Base-by-base conservation (phyloP, 768 basidiomycete genomes). In the Phylloporus scabripes region DNA sequence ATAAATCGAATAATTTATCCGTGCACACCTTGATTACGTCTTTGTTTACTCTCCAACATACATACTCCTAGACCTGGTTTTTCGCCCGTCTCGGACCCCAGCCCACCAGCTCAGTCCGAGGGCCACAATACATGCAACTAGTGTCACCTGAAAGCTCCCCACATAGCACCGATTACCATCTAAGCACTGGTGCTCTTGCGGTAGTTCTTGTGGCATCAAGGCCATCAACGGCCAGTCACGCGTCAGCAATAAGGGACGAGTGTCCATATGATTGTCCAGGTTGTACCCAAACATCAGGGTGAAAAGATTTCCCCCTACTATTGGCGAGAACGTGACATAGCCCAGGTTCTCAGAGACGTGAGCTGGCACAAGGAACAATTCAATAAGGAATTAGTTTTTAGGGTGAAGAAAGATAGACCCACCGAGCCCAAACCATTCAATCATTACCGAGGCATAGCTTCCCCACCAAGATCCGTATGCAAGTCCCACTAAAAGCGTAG, bases 361-460 rank as follows among this genome's bases (percentile, higher is more conserved):
- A 14, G 72, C 82, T 29, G 28, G 28, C 28, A 2, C 28, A 29
- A 11, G 28, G 28, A 29, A 29, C 10, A 29, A 29, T 1, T 11
- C 11, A 10, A 29, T 29, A 11, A 83, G 54, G 5, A 23, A 41
- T 20, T 24, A 3, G 33, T n/a, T 11, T 0, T 21, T 29, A 3
- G 9, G 7, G 42, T 20, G 26, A 7, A 14, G 11, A 48, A 29
- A 42, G 14, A 12, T 23, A 8, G 2, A 80, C 86, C 61, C 57
- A 88, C 87, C 72, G 59, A 94, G 72, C 5, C 92, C 92, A 56
- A 93, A 94, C 88, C 88, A 92, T 57, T 94, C 92, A 21, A 93
- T 75, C 43, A 80, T 74, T 26, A 94, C 73, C 17, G 84, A 81
- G 0, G 88, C 87, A 59, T 79, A 75, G 39, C 87, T 70, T 1